Percentiles rank a stretch among this genome's conserved stretches.
Evolutionary conservation across 1,139 yeast species (phyloP).

Genomic region (Scheffersomyces cryptocercus): DNA sequence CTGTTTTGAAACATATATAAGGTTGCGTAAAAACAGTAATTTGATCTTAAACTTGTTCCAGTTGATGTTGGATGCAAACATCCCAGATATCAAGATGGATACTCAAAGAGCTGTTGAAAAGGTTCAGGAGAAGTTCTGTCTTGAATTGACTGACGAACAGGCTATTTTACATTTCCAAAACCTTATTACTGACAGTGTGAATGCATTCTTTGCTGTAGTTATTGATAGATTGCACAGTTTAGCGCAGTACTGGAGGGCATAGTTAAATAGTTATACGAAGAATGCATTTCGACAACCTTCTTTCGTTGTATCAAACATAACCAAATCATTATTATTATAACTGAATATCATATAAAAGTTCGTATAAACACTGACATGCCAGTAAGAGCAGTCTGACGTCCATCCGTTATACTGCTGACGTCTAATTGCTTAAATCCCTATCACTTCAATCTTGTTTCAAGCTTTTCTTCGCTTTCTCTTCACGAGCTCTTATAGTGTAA

Average conservation of each 20-base stretch:
- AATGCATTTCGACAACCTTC: neutral
- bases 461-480: conserved; percentile 8
- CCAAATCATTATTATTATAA: no score
- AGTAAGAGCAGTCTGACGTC: no score
- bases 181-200: conserved; percentile 89
- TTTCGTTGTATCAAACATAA: no score
- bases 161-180: conserved; percentile 94
- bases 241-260: conserved; percentile 97
- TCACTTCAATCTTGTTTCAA: no score
- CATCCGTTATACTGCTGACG: no score
- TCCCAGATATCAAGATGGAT: conserved; percentile 81
- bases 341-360: no score
- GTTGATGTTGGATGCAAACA: conserved; percentile 90
- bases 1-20: conserved; percentile 92
- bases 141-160: conserved; percentile 92
- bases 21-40: conserved; percentile 85
- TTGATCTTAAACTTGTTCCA: conserved; percentile 88
- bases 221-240: conserved; percentile 92
- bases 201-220: conserved; percentile 89
- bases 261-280: neutral
- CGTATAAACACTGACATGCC: no score
- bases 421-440: no score
- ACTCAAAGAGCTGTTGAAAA: conserved; percentile 79
- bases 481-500: conserved; percentile 9
- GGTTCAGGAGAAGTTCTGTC: conserved; percentile 90